A percentile compares a stretch with the other conserved stretches of the same genome.
Evolutionary conservation across 805 yeast species (phyloP).

Genomic region (Nakazawaea peltata): DNA sequence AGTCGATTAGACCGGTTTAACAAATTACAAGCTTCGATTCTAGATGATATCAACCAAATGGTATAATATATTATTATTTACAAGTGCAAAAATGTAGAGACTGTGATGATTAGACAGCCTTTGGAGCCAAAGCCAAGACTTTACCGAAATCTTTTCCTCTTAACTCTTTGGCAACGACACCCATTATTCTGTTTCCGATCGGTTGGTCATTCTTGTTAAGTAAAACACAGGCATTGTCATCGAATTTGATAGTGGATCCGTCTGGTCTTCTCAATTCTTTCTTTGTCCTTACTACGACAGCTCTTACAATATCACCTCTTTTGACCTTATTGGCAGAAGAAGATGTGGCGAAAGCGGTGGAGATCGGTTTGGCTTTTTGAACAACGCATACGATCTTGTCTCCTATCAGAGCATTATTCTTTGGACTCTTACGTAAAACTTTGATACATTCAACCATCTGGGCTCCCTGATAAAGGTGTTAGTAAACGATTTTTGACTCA

Average conservation of each 20-base stretch:
- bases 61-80: neutral
- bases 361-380: slow-evolving; percentile 77
- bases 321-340: slow-evolving; percentile 76
- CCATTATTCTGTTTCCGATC: slow-evolving; percentile 84
- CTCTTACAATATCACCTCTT: slow-evolving; percentile 93
- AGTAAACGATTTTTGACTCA: no score
- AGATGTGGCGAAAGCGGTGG: slow-evolving; percentile 65
- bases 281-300: slow-evolving; percentile 90
- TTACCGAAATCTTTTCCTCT: slow-evolving; percentile 77
- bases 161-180: slow-evolving; percentile 87
- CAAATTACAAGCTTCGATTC: no score
- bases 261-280: slow-evolving; percentile 65
- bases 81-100: no score
- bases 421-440: slow-evolving; percentile 83
- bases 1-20: no score
- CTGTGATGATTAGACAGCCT: slow-evolving; percentile 57
- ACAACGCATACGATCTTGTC: slow-evolving; percentile 93
- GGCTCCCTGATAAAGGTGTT: slow-evolving; percentile 74
- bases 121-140: slow-evolving; percentile 87
- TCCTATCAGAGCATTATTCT: slow-evolving; percentile 76
- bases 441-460: slow-evolving; percentile 93
- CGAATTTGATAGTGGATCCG: slow-evolving; percentile 81
- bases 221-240: slow-evolving; percentile 95
- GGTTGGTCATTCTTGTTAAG: slow-evolving; percentile 88
- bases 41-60: no score